phyloP scores from a whole-genome alignment of 768 basidiomycete genomes.

The Dictyophora rubrovolvata region DNA sequence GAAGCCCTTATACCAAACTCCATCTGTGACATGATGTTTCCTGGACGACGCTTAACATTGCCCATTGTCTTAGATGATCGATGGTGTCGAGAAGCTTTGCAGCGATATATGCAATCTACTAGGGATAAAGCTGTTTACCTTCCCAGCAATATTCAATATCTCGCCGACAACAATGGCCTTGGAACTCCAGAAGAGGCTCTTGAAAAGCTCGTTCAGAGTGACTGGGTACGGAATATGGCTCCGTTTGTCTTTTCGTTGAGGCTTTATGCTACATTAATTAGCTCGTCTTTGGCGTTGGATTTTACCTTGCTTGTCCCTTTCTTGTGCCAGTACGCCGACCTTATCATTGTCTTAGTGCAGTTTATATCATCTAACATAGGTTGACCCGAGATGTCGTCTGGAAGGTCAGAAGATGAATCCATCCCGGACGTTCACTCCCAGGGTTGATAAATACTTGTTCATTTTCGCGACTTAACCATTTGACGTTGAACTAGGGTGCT shows the following conservation, averaged over 20 bases:
- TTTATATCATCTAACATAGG: constrained; percentile 21
- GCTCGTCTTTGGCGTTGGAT: constrained; percentile 55
- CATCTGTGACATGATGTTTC: constrained; percentile 32
- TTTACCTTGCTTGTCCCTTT: constrained; percentile 57
- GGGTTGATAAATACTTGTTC: constrained; percentile 24
- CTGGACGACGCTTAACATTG: constrained; percentile 44
- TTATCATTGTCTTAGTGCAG: not conserved
- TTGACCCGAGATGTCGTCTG: constrained; percentile 48
- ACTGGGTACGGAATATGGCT: constrained; percentile 38
- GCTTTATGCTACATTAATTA: constrained; percentile 16
- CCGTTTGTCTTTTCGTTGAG: not conserved
- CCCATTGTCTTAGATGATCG: constrained; percentile 55
- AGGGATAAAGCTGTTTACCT: constrained; percentile 54
- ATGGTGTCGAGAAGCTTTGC: constrained; percentile 44
- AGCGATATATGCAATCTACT: constrained; percentile 45
- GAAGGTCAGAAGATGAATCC: constrained; percentile 71
- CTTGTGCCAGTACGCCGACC: constrained; percentile 37
- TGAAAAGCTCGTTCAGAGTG: constrained; percentile 35
- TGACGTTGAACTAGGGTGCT: constrained; percentile 38
- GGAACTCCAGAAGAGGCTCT: constrained; percentile 34
- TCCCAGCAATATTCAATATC: constrained; percentile 58
- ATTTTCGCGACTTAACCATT: not conserved
- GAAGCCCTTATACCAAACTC: constrained; percentile 32
- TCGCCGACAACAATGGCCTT: constrained; percentile 53
- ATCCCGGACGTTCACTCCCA: constrained; percentile 53